A percentile compares a stretch with the other conserved stretches of the same genome.
Evolutionary conservation across 2,329 filamentous ascomycete species (phyloP).

Genomic region (Aspergillus arachidicola): DNA sequence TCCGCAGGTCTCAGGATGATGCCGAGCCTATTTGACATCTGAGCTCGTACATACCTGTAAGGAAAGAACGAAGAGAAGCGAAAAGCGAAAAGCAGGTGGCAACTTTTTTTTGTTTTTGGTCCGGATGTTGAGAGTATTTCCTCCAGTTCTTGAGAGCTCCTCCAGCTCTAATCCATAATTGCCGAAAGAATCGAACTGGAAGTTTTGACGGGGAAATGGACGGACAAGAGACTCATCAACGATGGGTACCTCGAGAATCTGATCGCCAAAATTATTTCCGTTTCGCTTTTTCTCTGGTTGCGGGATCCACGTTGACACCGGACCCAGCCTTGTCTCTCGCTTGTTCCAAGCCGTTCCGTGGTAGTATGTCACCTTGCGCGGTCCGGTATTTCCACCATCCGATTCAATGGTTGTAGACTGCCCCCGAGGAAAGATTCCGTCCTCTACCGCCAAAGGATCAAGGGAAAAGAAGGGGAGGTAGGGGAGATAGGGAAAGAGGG

Average conservation of each 20-base stretch:
- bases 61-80: conserved; percentile 5
- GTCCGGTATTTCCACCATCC: conserved; percentile 1
- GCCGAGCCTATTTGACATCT: neutral
- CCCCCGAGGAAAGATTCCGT: neutral
- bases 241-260: neutral
- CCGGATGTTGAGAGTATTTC: neutral
- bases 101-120: neutral
- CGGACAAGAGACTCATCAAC: conserved; percentile 2
- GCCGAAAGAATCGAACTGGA: conserved; percentile 6
- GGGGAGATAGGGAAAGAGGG: neutral
- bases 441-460: neutral
- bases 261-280: conserved; percentile 12
- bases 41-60: conserved; percentile 9
- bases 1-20: neutral
- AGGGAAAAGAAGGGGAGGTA: neutral
- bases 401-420: neutral
- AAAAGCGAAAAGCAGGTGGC: neutral
- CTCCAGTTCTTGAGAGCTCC: neutral
- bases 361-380: neutral
- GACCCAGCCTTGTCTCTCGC: conserved; percentile 13
- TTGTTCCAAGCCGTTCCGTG: conserved; percentile 6
- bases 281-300: conserved; percentile 2
- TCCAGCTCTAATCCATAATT: conserved; percentile 12
- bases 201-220: neutral
- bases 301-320: conserved; percentile 21